Conservation (phyloP, 805 yeast genomes). For the Kluyveromyces dobzhanskii region DNA sequence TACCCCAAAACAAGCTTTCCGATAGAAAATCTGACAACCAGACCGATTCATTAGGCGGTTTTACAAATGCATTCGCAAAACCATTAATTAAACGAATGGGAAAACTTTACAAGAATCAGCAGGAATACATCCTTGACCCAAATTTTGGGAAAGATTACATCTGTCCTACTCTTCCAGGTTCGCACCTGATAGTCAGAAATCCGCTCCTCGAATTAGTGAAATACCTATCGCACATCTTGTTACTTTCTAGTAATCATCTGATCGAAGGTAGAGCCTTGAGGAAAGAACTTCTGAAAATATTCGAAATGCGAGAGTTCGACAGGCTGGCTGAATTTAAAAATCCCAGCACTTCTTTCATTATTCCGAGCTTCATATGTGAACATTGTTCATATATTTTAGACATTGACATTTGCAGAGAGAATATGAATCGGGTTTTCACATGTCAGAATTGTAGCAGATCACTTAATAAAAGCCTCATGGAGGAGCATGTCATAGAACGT, state of each 20-base stretch:
- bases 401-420: conserved; percentile 74
- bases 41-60: conserved; percentile 36
- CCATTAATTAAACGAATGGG: conserved; percentile 61
- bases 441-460: conserved; percentile 61
- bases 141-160: conserved; percentile 55
- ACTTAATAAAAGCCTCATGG: conserved; percentile 61
- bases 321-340: conserved; percentile 61
- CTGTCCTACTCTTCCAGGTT: conserved; percentile 75
- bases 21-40: conserved; percentile 25
- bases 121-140: conserved; percentile 61
- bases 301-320: conserved; percentile 82
- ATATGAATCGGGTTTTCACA: conserved; percentile 39
- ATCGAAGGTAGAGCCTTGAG: conserved; percentile 71
- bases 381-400: conserved; percentile 69
- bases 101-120: conserved; percentile 59
- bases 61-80: conserved; percentile 48
- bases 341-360: conserved; percentile 61
- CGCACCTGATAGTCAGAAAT: conserved; percentile 46
- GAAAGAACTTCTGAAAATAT: conserved; percentile 58
- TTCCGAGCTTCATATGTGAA: conserved; percentile 68
- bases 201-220: conserved; percentile 80
- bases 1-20: conserved; percentile 44
- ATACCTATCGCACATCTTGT: conserved; percentile 60
- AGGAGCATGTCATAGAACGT: conserved; percentile 69
- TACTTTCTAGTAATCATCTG: conserved; percentile 52